These are phyloP conservation scores for Taiwanofungus camphoratus DNA, from an alignment of 1,284 basidiomycete genomes.

Conservation along the genomic window DNA sequence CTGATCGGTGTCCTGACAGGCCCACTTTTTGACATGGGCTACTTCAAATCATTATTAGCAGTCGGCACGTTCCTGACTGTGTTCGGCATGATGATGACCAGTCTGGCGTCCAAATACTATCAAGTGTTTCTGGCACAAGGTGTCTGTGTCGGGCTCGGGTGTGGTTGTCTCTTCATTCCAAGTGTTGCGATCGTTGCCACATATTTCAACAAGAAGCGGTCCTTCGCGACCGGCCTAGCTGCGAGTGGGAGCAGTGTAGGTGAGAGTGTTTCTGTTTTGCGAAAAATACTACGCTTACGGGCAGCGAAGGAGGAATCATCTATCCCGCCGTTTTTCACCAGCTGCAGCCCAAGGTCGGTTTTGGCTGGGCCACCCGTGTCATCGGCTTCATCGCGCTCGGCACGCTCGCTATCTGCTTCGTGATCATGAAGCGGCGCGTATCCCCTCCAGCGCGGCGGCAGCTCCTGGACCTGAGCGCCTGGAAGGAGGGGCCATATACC, in stretches of 20 bases:
- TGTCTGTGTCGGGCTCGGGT: constrained; percentile 36
- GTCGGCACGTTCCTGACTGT: constrained; percentile 20
- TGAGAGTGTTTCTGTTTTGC: background rate
- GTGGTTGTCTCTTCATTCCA: constrained; percentile 39
- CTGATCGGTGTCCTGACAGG: constrained; percentile 13
- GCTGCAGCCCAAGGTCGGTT: constrained; percentile 9
- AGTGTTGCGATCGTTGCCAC: constrained; percentile 32
- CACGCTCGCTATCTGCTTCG: constrained; percentile 5
- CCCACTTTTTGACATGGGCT: constrained; percentile 16
- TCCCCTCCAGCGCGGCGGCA: background rate
- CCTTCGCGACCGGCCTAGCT: constrained; percentile 4
- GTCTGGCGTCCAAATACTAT: constrained; percentile 8
- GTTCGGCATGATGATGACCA: constrained; percentile 40
- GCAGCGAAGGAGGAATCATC: constrained; percentile 1
- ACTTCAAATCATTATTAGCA: constrained; percentile 9
- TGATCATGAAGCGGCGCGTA: constrained; percentile 4
- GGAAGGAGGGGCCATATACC: constrained; percentile 3
- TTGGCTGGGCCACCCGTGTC: constrained; percentile 10
- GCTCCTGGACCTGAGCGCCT: constrained; percentile 6
- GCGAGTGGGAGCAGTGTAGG: constrained; percentile 6
- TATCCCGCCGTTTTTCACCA: constrained; percentile 9
- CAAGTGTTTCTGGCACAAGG: constrained; percentile 28
- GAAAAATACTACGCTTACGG: background rate
- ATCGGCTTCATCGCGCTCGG: constrained; percentile 10
- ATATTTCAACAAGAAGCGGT: constrained; percentile 5